Evolutionary conservation across 495 filamentous ascomycete genomes (phyloP), one percentile per base, ranked within the genome.

Genomic region (Tetracladium setigerum): DNA sequence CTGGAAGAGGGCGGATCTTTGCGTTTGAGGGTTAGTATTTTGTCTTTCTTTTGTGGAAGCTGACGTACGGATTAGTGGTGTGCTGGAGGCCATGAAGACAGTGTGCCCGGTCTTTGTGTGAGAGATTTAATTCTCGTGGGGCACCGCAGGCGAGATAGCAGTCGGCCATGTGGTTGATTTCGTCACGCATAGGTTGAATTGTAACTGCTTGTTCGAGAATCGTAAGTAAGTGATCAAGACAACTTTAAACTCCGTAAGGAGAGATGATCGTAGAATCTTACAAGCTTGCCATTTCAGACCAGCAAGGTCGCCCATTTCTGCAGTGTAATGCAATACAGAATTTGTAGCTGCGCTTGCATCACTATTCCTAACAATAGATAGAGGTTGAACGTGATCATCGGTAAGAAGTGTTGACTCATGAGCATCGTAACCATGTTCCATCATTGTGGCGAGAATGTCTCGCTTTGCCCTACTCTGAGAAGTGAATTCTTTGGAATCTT

Each of bases 41-140:
- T n/a, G n/a, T n/a, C n/a, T n/a, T n/a, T n/a, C n/a, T n/a, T n/a
- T n/a, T n/a, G n/a, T n/a, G n/a, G n/a, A n/a, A n/a, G n/a, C n/a
- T n/a, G n/a, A n/a, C n/a, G n/a, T n/a, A n/a, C 1, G 85, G 85
- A 55, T 90, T 83, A 2, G 86, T 89, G 0, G 85, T 89, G 56
- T 79, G 71, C 17, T 78, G 68, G 0, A 90, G 72, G 0, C 83
- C 84, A 42, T 81, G 77, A 1, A 90, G 67, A 1, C 76, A 65
- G 13, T 60, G 61, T n/a, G 69, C 70, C 19, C 80, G 79, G 47
- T 90, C 82, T 17, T 75, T 70, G 5, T 71, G 67, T 0, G 86
- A 84, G 10, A 88, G 68, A 59, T 89, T 89, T 38, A 89, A 73
- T 55, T 89, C 80, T 8, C 85, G 77, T 4, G 82, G 70, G 11